Base-by-base conservation (phyloP, 139 green algal genomes). In the Asterochloris erici region DNA sequence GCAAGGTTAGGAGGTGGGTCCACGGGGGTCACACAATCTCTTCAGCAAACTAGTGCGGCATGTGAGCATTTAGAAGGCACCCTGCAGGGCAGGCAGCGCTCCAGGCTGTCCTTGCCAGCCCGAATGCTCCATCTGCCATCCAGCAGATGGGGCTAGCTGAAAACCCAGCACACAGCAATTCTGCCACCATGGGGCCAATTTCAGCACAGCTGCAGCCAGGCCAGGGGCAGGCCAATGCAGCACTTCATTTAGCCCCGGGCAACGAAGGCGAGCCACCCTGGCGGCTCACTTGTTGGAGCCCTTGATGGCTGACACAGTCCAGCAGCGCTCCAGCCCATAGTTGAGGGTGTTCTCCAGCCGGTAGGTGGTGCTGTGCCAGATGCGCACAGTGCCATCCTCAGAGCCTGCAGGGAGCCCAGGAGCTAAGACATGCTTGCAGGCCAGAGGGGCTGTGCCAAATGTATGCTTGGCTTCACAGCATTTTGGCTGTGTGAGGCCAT, bases 311-410 rank as follows among this genome's bases (percentile, higher is more conserved):
- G 86, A 94, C 64, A 99, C 85, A 60, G 94, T 86, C 97, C 97
- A 99, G 63, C 98, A 91, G 14, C 97, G 94, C 92, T 99, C 97
- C 90, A 99, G 92, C 81, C 96, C 95, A 84, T 99, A 98, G 89
- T 98, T 97, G 63, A 99, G 85, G 0, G 94, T 98, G 90, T 95
- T 97, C 90, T 90, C 84, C 85, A 87, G 83, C 82, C 97, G 93
- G 91, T 99, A 99, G 0, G 97, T 99, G 62, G 95, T 98, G 69
- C 89, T 87, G 89, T 99, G 97, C 97, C 97, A 99, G 79, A 99
- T 88, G 81, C 96, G 94, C 75, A 99, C 88, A 10, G 92, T 95
- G 74, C 97, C 97, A 85, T 99, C 97, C 92, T 99, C 97, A 17
- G 92, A 96, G 73, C 94, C 92, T 80, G 14, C 23, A 69, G 15